A percentile compares a stretch with the other conserved stretches of the same genome.
phyloP scores from a whole-genome alignment of 768 basidiomycete genomes.

The Xerocomus potaroensis region DNA sequence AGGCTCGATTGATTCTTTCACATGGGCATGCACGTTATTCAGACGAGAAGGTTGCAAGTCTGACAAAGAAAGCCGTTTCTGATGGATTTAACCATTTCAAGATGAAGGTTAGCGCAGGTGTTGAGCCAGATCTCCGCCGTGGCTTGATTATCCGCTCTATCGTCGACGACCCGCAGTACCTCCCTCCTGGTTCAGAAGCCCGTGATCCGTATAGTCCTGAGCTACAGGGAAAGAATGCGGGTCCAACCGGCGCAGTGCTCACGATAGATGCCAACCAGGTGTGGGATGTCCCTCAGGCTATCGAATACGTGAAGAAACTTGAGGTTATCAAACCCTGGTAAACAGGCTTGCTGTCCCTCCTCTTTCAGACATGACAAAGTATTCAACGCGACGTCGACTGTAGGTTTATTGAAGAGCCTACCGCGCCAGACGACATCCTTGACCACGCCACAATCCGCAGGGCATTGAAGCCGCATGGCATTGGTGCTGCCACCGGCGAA shows the following conservation, averaged over 20 bases:
- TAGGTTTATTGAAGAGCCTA: constrained; percentile 97
- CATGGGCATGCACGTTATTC: constrained; percentile 58
- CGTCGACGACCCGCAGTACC: constrained; percentile 87
- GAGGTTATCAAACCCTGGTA: constrained; percentile 85
- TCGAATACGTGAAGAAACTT: constrained; percentile 83
- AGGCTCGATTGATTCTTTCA: constrained; percentile 6
- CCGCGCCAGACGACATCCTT: constrained; percentile 90
- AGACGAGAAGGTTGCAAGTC: constrained; percentile 84
- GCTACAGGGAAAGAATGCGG: constrained; percentile 86
- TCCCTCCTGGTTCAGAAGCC: constrained; percentile 54
- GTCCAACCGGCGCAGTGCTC: constrained; percentile 88
- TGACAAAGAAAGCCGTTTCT: constrained; percentile 81
- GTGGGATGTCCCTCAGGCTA: constrained; percentile 91
- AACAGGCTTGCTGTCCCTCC: constrained; percentile 9
- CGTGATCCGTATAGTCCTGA: constrained; percentile 59
- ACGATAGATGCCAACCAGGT: constrained; percentile 99
- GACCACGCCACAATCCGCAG: constrained; percentile 84
- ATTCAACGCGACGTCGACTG: neutral
- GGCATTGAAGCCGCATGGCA: constrained; percentile 74
- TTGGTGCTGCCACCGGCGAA: constrained; percentile 95
- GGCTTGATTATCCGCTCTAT: constrained; percentile 88
- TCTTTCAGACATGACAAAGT: neutral
- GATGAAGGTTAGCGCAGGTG: constrained; percentile 93
- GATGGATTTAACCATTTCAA: constrained; percentile 98
- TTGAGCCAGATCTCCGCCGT: constrained; percentile 78